Evolutionary conservation across 2,329 filamentous ascomycete genomes (phyloP).

Genomic region (Sporothrix protearum): DNA sequence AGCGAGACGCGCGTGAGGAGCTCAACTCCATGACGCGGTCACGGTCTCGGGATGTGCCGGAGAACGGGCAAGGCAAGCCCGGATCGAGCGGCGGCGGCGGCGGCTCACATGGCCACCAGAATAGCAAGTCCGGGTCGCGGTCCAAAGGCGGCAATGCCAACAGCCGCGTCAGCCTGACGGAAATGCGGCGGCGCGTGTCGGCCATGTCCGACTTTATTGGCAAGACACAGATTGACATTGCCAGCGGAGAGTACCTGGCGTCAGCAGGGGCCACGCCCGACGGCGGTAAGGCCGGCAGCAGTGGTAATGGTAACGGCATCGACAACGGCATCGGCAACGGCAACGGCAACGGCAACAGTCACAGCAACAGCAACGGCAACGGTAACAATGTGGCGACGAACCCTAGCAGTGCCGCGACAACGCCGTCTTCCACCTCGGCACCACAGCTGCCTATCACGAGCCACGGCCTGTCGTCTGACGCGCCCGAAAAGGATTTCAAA

Average conservation of each 20-base stretch:
- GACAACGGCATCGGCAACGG: too few species aligned
- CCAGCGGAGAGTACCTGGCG: conserved; percentile 48
- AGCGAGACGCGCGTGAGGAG: conserved; percentile 59
- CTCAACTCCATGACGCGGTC: conserved; percentile 54
- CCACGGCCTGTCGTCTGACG: background rate
- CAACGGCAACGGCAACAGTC: too few species aligned
- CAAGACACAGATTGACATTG: conserved; percentile 82
- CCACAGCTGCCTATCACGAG: background rate
- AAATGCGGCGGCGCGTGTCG: conserved; percentile 80
- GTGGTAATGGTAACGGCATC: background rate
- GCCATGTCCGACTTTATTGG: conserved; percentile 88
- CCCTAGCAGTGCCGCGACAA: conserved; percentile 1
- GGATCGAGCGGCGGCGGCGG: conserved; percentile 31
- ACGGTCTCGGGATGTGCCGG: conserved; percentile 50
- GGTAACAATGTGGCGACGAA: background rate
- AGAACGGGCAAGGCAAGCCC: conserved; percentile 39
- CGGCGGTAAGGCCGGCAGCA: conserved; percentile 32
- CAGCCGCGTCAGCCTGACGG: conserved; percentile 75
- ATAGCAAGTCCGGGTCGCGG: conserved; percentile 52
- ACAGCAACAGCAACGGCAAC: background rate
- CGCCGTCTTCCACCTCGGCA: conserved; percentile 1
- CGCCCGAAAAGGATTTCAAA: conserved; percentile 58
- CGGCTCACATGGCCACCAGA: conserved; percentile 19
- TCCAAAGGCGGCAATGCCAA: conserved; percentile 52
- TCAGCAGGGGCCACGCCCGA: conserved; percentile 30